Evolutionary conservation across 2,329 filamentous ascomycete species (phyloP).

Genomic region (Lasiodiplodia theobromae): DNA sequence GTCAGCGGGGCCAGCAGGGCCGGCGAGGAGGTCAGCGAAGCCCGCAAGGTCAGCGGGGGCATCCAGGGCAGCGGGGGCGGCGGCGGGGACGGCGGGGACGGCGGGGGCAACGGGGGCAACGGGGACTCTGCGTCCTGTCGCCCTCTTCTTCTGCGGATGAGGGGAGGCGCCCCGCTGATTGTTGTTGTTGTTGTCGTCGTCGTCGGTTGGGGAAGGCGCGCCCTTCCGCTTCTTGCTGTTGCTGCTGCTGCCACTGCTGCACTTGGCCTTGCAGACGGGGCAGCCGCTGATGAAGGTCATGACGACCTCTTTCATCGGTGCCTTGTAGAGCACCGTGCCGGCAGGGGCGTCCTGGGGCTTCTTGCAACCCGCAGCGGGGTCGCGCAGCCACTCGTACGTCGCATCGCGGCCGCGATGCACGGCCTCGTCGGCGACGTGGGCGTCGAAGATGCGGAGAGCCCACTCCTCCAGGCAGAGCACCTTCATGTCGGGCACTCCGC

Average conservation of each 20-base stretch:
- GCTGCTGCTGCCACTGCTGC: neutral
- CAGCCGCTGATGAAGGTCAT: neutral
- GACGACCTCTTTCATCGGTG: neutral
- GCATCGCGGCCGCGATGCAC: neutral
- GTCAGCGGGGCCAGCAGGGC: too few relatives aligned
- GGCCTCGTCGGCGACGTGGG: neutral
- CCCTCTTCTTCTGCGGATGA: too few relatives aligned
- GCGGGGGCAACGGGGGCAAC: too few relatives aligned
- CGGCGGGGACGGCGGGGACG: too few relatives aligned
- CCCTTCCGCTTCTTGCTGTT: neutral
- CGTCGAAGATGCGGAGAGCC: neutral
- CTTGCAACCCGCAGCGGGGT: neutral
- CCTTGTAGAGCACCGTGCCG: neutral
- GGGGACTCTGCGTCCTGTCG: too few relatives aligned
- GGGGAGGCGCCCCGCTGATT: too few relatives aligned
- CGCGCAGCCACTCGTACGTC: neutral
- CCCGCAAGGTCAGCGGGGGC: too few relatives aligned
- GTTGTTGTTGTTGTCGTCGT: too few relatives aligned
- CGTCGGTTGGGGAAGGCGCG: neutral
- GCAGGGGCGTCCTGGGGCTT: neutral
- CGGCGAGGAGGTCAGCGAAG: too few relatives aligned
- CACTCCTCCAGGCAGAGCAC: neutral
- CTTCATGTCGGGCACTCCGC: neutral
- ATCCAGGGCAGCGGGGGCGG: too few relatives aligned
- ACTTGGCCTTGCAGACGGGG: neutral